These are phyloP conservation scores for Biscogniauxia mediterranea DNA, from an alignment of 2,329 filamentous ascomycete genomes.

Conservation along the genomic window DNA sequence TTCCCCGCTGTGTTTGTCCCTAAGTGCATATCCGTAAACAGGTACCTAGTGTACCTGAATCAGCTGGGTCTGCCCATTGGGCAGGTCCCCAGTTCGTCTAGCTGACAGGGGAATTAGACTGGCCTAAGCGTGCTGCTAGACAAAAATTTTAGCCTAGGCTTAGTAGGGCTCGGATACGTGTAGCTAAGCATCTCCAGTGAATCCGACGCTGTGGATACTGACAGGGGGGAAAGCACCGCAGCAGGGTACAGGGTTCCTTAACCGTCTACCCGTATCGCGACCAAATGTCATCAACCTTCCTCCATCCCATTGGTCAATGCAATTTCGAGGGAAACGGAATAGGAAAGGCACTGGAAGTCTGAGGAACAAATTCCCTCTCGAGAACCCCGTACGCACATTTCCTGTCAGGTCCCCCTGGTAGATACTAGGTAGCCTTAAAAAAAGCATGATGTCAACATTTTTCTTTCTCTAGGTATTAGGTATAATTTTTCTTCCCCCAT, in stretches of 20 bases:
- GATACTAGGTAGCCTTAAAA: neutral
- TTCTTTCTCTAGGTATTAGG: too few relatives aligned
- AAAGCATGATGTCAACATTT: neutral
- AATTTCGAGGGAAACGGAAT: conserved; percentile 16
- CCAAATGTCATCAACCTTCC: conserved; percentile 4
- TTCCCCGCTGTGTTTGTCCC: neutral
- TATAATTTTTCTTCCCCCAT: neutral
- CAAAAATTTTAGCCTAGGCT: neutral
- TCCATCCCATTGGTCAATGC: conserved; percentile 13
- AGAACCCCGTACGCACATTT: neutral
- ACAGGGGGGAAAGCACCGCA: neutral
- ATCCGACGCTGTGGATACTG: neutral
- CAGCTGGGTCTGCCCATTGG: neutral
- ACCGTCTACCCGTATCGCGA: neutral
- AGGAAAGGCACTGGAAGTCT: conserved; percentile 18
- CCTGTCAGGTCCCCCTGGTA: neutral
- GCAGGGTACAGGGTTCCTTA: neutral
- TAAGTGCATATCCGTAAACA: neutral
- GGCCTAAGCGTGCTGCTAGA: neutral
- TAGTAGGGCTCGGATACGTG: neutral
- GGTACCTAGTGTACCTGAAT: neutral
- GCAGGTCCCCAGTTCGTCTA: neutral
- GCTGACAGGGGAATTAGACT: conserved; percentile 1
- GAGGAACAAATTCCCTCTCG: conserved; percentile 3
- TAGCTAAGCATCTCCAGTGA: neutral